Base-by-base conservation (phyloP, 2,329 filamentous ascomycete genomes). In the Aureobasidium sp. region DNA sequence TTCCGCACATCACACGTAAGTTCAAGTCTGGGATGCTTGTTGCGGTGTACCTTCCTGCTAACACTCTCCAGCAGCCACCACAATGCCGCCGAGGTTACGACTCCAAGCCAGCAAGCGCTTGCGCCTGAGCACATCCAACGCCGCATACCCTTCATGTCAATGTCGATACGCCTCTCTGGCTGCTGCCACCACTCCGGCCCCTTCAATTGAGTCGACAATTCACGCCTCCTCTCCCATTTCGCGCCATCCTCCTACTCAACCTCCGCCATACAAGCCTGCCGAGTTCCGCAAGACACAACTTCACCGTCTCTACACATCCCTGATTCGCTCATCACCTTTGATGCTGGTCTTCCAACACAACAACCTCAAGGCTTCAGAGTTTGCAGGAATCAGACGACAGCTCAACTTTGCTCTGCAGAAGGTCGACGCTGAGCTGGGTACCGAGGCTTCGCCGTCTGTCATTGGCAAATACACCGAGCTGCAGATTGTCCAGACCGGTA, bases 251-350 rank as follows among this genome's bases (percentile, higher is more conserved):
- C 72, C 85, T 0, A 88, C 85, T 0, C 91, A 97, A 75, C 93
- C 92, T 2, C 91, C 90, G 4, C 96, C 90, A 60, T 88, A 95
- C 73, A 90, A 93, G 72, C 88, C 87, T 22, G 84, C 92, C 50
- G 89, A 96, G 72, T 88, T 88, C 70, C 88, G 93, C 73, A 96
- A 97, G 78, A 88, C 91, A 17, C 94, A 99, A 76, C 82, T 97
- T 22, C 84, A 88, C 67, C 86, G 92, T 62, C 85, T 89, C 69
- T 97, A 97, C 77, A 90, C 92, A 57, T 94, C 92, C 50, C 80
- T 96, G 64, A 84, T 97, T 63, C 90, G 90, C 63, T 91, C 91
- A 24, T 88, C 90, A 12, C 91, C 92, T 44, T 76, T 97, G 64
- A 87, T 96, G 67, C 82, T 97, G 63, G 82, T 97, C 70, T 95